Conservation (phyloP, 768 basidiomycete genomes). For the Termitomyces sp. region DNA sequence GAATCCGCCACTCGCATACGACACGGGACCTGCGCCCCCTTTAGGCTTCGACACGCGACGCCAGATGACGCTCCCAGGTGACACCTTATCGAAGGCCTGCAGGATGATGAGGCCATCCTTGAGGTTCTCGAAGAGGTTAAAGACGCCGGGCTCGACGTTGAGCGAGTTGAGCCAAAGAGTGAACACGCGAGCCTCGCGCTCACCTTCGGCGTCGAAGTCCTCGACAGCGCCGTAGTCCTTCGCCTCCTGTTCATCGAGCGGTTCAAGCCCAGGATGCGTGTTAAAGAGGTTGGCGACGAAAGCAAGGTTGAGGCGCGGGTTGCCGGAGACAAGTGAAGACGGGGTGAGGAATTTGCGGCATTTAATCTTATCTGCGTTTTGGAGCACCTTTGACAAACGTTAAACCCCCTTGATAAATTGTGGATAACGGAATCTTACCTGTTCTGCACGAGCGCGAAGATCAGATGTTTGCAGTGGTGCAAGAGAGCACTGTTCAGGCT, state of each 20-base stretch:
- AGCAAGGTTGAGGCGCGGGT: constrained; percentile 95
- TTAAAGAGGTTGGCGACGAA: constrained; percentile 99
- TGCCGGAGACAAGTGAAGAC: constrained; percentile 87
- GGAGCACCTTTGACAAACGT: constrained; percentile 56
- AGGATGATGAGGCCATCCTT: constrained; percentile 90
- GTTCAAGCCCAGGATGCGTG: constrained; percentile 92
- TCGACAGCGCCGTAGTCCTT: constrained; percentile 89
- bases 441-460: constrained; percentile 81
- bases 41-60: constrained; percentile 94
- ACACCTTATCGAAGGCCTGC: constrained; percentile 95
- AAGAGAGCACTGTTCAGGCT: constrained; percentile 90
- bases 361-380: constrained; percentile 91
- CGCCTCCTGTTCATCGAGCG: constrained; percentile 90
- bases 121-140: constrained; percentile 95
- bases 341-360: constrained; percentile 96
- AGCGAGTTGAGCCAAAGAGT: constrained; percentile 98
- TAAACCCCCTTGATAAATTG: background rate
- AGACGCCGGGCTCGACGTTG: constrained; percentile 93
- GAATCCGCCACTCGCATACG: constrained; percentile 36
- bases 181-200: constrained; percentile 96
- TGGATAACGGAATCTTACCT: constrained; percentile 35
- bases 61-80: constrained; percentile 93
- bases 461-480: constrained; percentile 87
- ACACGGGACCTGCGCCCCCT: constrained; percentile 48
- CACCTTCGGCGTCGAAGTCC: constrained; percentile 98